These are phyloP conservation scores for Tardiomyces digboiensis DNA, from an alignment of 1,139 yeast species.

Conservation along the genomic window DNA sequence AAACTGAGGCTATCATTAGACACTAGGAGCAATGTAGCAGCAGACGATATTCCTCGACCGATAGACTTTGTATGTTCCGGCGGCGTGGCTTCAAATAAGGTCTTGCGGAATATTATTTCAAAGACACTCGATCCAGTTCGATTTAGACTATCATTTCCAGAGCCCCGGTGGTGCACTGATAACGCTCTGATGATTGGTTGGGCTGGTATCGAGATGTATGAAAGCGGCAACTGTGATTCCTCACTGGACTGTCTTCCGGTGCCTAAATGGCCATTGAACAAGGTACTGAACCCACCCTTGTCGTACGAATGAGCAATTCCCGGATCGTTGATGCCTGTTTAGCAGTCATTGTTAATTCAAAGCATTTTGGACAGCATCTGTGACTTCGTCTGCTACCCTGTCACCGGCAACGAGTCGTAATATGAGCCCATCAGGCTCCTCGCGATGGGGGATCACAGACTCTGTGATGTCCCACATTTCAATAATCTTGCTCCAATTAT, in stretches of 20 bases:
- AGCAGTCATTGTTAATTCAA: too few species aligned
- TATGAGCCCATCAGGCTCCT: not conserved
- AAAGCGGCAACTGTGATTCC: conserved; percentile 35
- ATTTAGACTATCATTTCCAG: conserved; percentile 51
- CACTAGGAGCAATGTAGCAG: not conserved
- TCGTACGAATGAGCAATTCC: not conserved
- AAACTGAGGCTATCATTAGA: conserved; percentile 43
- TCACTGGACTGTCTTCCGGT: conserved; percentile 47
- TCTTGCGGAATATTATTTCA: conserved; percentile 43
- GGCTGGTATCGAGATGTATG: conserved; percentile 87
- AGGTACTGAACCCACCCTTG: conserved; percentile 4
- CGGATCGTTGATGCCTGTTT: too few species aligned
- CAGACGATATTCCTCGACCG: conserved; percentile 20
- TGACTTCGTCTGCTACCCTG: not conserved
- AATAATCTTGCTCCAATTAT: conserved; percentile 20
- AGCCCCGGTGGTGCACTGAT: conserved; percentile 71
- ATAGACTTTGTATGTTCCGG: conserved; percentile 75
- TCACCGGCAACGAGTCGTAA: not conserved
- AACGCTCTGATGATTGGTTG: conserved; percentile 97
- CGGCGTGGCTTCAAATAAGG: conserved; percentile 78
- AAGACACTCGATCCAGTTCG: conserved; percentile 25
- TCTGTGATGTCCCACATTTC: conserved; percentile 41
- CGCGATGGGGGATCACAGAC: conserved; percentile 42
- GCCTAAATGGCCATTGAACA: conserved; percentile 59
- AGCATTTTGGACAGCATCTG: too few species aligned